Evolutionary conservation across 2,329 filamentous ascomycete species (phyloP), one percentile per base, ranked within the genome.

Genomic region (Coniochaeta prunicola): DNA sequence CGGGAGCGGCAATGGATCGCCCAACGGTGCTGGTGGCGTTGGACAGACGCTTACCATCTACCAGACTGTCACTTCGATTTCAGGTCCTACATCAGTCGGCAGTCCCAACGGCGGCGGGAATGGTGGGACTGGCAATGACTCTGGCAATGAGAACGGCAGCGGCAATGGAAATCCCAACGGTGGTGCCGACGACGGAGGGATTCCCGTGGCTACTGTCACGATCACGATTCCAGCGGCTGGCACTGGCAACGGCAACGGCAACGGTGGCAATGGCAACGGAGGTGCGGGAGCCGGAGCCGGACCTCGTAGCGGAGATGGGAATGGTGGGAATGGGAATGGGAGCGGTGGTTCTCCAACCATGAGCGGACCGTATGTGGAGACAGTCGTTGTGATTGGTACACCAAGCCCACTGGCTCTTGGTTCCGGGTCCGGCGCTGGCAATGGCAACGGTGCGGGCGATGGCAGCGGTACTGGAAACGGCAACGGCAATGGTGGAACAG

Each of bases 401-500:
- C 53, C 53, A 12, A 58, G 59, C 15, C 40, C 33, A 34, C 50
- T 38, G 10, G 34, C 50, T n/a, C 26, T 34, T 33, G 60, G 58
- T n/a, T 24, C 36, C 6, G 58, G 59, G 2, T 30, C 57, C 1
- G 62, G 58, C 21, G 31, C 36, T n/a, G 58, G 59, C 30, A 54
- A 31, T 19, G 62, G 57, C 24, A 61, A 59, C n/a, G 60, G 61
- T 6, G 15, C 56, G 15, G 59, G 53, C 5, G 57, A 58, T 42
- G 57, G 33, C 21, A 38, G 54, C 45, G 55, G 59, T 12, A 24
- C 50, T 40, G 58, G 56, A 7, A 56, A 53, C 26, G 62, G 55
- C 26, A 56, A 57, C 36, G 57, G 60, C 15, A 58, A 56, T 3
- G 61, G 57, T 19, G 53, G 36, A n/a, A 2, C 53, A 12, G 59